Base-by-base conservation (phyloP, 192 early-diverging fungal species). In the Coemansia umbellata region DNA sequence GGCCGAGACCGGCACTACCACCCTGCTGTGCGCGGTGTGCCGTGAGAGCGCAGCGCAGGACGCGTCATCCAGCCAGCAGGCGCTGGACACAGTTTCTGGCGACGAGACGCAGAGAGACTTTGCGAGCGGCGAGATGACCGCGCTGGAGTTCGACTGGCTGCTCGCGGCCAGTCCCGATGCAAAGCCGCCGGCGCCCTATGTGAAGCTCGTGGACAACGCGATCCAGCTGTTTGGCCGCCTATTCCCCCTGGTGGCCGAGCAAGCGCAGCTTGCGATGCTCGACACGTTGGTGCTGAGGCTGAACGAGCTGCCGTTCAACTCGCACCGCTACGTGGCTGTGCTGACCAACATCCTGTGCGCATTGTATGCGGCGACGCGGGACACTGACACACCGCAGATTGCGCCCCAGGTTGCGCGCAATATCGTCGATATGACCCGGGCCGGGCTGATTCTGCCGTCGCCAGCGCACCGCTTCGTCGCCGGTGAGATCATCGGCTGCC, bases 331-430 rank as follows among this genome's bases (percentile, higher is more conserved):
- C 49, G 78, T 82, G 58, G 85, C 93, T 0, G 77, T 91, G 31
- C 83, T 91, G 47, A 79, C 89, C 9, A 98, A 98, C 63, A 69
- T 85, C 22, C 66, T 95, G 0, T 64, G 84, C 0, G 86, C 91
- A 4, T 52, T 94, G 3, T 74, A 91, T 28, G 85, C 84, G 9
- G 74, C 83, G 1, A 77, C 92, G 1, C 31, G 19, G 4, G 37
- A 43, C 8, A 74, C 84, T 1, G 84, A 89, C 28, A 86, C 90
- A 0, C 83, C 89, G 50, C 90, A 93, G 39, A 82, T 88, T 6
- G 52, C 95, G 5, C 94, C 94, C 6, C 77, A 85, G 4, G 58
- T 96, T 49, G 81, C 91, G 0, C 82, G 58, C 2, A 79, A 89
- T 2, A 81, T 51, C 9, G 43, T 45, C 4, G 43, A 45, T 22